Evolutionary conservation across 768 basidiomycete species (phyloP).

Genomic region (Tricholoma sp.): DNA sequence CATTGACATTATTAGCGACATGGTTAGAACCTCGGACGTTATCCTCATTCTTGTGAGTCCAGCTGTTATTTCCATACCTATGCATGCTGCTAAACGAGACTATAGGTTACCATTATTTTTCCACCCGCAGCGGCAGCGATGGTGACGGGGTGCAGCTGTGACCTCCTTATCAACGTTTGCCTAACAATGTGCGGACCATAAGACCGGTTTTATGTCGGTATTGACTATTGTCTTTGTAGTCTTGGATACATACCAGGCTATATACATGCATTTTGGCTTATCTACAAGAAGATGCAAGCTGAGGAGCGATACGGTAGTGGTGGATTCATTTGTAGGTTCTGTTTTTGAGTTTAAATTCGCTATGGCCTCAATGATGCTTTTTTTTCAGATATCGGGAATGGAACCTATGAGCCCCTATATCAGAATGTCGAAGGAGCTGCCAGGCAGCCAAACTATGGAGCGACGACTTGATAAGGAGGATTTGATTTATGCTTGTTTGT

Average conservation of each 20-base stretch:
- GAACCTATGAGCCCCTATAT: conserved; percentile 36
- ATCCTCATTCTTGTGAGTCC: conserved; percentile 67
- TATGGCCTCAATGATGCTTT: neutral
- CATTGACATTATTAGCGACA: conserved; percentile 16
- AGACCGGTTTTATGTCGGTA: neutral
- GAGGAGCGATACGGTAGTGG: conserved; percentile 77
- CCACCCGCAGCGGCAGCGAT: conserved; percentile 78
- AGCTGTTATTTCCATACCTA: neutral
- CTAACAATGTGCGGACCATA: conserved; percentile 58
- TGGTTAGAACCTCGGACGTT: conserved; percentile 67
- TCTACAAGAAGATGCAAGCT: conserved; percentile 86
- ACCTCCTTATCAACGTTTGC: conserved; percentile 78
- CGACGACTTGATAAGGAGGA: conserved; percentile 26
- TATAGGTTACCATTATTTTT: conserved; percentile 71
- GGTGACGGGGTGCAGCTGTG: conserved; percentile 79
- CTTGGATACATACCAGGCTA: conserved; percentile 76
- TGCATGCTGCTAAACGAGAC: neutral
- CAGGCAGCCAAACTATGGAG: conserved; percentile 38
- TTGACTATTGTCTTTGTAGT: conserved; percentile 25
- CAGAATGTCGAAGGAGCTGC: conserved; percentile 17
- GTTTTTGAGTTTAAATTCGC: neutral
- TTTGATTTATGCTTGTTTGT: conserved; percentile 5
- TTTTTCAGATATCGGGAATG: conserved; percentile 34
- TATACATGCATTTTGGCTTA: conserved; percentile 83
- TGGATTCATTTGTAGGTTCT: conserved; percentile 66